A percentile compares a stretch with the other conserved stretches of the same genome.
These are phyloP conservation scores for Escovopsis sp. DNA, from an alignment of 2,329 filamentous ascomycete genomes.

Conservation along the genomic window DNA sequence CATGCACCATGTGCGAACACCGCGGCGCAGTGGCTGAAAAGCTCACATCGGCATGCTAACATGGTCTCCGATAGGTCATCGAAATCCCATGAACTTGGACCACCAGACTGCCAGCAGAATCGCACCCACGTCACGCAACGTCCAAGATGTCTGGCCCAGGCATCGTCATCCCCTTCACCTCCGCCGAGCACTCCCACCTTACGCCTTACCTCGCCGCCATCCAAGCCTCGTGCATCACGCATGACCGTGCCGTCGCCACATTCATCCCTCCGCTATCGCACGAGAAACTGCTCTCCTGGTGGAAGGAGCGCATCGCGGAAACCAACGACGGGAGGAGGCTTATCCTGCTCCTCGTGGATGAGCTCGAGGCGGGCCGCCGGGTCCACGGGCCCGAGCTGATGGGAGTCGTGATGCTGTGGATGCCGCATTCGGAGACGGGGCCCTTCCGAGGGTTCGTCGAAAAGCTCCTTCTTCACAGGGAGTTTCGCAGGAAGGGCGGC, in stretches of 20 bases:
- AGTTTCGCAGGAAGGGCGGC: constrained; percentile 33
- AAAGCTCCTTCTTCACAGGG: constrained; percentile 40
- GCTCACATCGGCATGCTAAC: too few species aligned
- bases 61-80: too few species aligned
- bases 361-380: constrained; percentile 16
- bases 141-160: constrained; percentile 16
- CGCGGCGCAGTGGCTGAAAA: too few species aligned
- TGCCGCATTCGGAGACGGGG: constrained; percentile 38
- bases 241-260: constrained; percentile 38
- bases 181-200: constrained; percentile 31
- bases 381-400: constrained; percentile 31
- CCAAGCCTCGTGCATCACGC: constrained; percentile 42
- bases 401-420: constrained; percentile 39
- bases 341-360: constrained; percentile 37
- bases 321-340: constrained; percentile 27
- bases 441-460: constrained; percentile 39
- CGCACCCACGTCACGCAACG: background rate
- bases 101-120: too few species aligned
- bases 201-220: constrained; percentile 41
- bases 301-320: constrained; percentile 37
- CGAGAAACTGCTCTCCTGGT: constrained; percentile 40
- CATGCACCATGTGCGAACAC: too few species aligned
- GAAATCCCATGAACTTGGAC: too few species aligned
- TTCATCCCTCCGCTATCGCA: constrained; percentile 45
- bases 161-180: constrained; percentile 27